Evolutionary conservation across 345 rosid genomes (phyloP), one percentile per base, ranked within the genome.

Genomic region (Aquilaria yunnanensis): DNA sequence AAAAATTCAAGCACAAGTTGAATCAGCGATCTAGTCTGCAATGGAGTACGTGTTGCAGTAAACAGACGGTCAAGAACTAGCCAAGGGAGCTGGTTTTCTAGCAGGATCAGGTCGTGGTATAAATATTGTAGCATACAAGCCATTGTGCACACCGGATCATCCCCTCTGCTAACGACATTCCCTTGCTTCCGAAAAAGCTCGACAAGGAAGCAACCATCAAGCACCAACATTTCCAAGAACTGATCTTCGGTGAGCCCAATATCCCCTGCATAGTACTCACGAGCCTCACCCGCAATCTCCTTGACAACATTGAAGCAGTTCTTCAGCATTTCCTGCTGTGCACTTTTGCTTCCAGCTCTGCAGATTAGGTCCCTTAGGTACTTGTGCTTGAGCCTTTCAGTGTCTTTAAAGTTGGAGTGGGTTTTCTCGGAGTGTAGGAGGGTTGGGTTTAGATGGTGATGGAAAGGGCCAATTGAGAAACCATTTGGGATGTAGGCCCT

Each of bases 161-260:
- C 72, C 0, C 7, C 1, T 1, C 67, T 75, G 32, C 3, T 32
- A 9, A 13, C 29, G 41, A 30, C 12, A 2, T 51, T 0, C 1
- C 12, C 54, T 29, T 68, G 16, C 56, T 69, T 72, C 2, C 74
- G 61, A 0, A 74, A 14, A 12, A 63, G 47, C 33, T 78, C 78
- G 5, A 74, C 60, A 0, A 74, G 62, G 63, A 74, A 74, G 67
- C 78, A 71, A 13, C 78, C 78, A 34, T 74, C 82, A 2, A 78
- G 30, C 4, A 71, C 62, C 64, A 78, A 16, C 12, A 71, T 56
- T 14, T 64, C 5, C 5, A 66, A 59, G 5, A 74, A 66, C 3
- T 74, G 32, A 3, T 52, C 57, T 0, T 0, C 47, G n/a, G 4
- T 12, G 12, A 47, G 32, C 29, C 37, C 60, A 7, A 67, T 16